Evolutionary conservation across 2,329 filamentous ascomycete genomes (phyloP).

Genomic region (Aspergillus ochraceus): DNA sequence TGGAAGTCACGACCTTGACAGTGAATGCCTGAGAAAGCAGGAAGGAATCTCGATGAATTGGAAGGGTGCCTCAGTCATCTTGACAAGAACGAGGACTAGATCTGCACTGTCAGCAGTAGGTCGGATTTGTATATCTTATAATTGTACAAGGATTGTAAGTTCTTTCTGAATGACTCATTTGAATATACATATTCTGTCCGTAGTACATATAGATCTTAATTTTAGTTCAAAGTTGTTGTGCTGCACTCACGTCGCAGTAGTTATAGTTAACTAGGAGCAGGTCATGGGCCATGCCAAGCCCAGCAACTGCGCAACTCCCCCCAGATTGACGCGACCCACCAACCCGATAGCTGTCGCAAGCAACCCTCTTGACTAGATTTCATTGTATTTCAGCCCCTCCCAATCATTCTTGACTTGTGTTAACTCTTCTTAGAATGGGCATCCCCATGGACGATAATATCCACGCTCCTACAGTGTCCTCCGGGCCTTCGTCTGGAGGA

Average conservation of each 20-base stretch:
- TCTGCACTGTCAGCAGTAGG: too few species aligned
- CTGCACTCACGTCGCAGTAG: too few species aligned
- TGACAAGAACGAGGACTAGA: too few species aligned
- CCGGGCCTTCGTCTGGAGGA: slow-evolving; percentile 68
- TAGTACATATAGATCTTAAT: too few species aligned
- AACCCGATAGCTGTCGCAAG: slow-evolving; percentile 7
- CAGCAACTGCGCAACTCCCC: not conserved
- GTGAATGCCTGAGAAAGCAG: not conserved
- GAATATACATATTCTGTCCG: too few species aligned
- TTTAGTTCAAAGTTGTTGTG: too few species aligned
- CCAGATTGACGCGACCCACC: slow-evolving; percentile 6
- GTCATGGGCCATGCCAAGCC: not conserved
- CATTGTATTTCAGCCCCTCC: slow-evolving; percentile 8
- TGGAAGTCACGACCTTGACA: slow-evolving; percentile 4
- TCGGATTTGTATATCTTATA: too few species aligned
- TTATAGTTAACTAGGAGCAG: too few species aligned
- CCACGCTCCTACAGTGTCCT: slow-evolving; percentile 70
- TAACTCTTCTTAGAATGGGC: slow-evolving; percentile 44
- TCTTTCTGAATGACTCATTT: too few species aligned
- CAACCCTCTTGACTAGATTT: slow-evolving; percentile 5
- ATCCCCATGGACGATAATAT: slow-evolving; percentile 64
- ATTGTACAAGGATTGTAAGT: too few species aligned
- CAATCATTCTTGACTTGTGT: not conserved
- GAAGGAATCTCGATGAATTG: not conserved
- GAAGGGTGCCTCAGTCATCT: not conserved